Evolutionary conservation across 2,329 filamentous ascomycete genomes (phyloP), one percentile per base, ranked within the genome.

Genomic region (Fusarium concolor): DNA sequence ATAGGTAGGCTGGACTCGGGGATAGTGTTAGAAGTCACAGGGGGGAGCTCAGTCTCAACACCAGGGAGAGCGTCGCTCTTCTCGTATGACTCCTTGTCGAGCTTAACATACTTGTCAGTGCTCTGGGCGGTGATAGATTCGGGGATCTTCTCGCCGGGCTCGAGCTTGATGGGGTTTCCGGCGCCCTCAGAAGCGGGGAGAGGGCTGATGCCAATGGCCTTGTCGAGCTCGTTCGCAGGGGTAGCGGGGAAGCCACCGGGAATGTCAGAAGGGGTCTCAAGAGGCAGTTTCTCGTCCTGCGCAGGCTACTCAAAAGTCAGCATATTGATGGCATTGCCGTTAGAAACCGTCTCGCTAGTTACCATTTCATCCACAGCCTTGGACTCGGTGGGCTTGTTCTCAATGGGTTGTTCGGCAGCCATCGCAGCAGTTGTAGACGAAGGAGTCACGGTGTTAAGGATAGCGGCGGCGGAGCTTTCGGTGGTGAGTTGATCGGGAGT

Each of bases 41-140:
- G 83, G 29, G 88, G 87, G 35, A 90, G 76, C 56, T 83, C 79
- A 47, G 84, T 80, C 69, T 80, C 78, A 53, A 82, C 73, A 69
- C 85, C 86, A 50, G 85, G 84, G 41, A 89, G 79, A 58, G 89
- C 86, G 74, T 91, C 91, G 67, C 90, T 89, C 79, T 92, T 92
- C 78, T 96, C 91, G 79, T 97, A 98, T 2, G 93, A 95, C 71
- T 89, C 92, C 78, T 93, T 87, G 77, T 97, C 94, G 20, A 92
- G 86, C 74, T 90, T 88, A 75, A 97, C 86, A 50, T 93, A 90
- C 62, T 83, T 82, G 77, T 92, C 90, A 72, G 87, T 83, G 68
- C 90, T 90, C 78, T 92, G 91, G 51, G 85, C 79, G 46, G 89
- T 89, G 71, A 94, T 75, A 26, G 86, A 85, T 46, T 92, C 85